phyloP scores from a whole-genome alignment of 2,329 filamentous ascomycete species.

The Aquanectria penicillioides region DNA sequence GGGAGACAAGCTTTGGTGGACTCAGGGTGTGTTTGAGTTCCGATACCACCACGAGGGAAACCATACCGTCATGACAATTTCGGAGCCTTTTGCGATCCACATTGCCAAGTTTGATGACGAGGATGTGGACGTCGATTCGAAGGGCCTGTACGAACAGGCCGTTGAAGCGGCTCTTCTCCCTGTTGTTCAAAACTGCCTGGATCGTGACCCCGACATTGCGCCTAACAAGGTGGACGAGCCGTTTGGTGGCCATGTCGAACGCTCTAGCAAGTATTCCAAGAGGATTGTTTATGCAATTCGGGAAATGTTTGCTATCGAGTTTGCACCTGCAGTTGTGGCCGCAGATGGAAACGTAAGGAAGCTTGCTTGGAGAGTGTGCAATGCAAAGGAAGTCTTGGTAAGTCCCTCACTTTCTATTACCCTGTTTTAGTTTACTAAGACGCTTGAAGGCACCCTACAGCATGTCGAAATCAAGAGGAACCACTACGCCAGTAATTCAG shows the following conservation, averaged over 20 bases:
- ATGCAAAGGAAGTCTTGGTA: conserved; percentile 94
- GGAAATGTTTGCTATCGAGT: conserved; percentile 97
- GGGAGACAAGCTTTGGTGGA: conserved; percentile 98
- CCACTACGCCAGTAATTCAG: conserved; percentile 65
- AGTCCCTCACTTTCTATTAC: conserved; percentile 44
- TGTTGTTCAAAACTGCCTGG: conserved; percentile 90
- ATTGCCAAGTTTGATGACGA: conserved; percentile 84
- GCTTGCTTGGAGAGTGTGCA: conserved; percentile 92
- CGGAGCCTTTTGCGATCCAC: conserved; percentile 89
- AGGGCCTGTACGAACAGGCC: conserved; percentile 71
- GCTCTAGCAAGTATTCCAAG: conserved; percentile 88
- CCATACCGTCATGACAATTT: conserved; percentile 94
- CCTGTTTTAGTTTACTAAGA: conserved; percentile 23
- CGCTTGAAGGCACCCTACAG: conserved; percentile 74
- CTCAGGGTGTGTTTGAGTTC: conserved; percentile 94
- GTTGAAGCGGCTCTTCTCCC: conserved; percentile 84
- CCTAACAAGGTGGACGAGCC: conserved; percentile 81
- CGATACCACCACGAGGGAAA: conserved; percentile 94
- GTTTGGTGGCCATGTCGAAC: conserved; percentile 86
- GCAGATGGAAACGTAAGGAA: conserved; percentile 92
- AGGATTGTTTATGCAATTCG: conserved; percentile 93
- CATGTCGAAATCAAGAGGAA: conserved; percentile 73
- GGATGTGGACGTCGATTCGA: conserved; percentile 69
- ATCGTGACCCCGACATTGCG: conserved; percentile 90
- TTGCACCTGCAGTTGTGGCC: conserved; percentile 90